Evolutionary conservation across 768 basidiomycete species (phyloP), one percentile per base, ranked within the genome.

Genomic region (Trametes cinnabarina): DNA sequence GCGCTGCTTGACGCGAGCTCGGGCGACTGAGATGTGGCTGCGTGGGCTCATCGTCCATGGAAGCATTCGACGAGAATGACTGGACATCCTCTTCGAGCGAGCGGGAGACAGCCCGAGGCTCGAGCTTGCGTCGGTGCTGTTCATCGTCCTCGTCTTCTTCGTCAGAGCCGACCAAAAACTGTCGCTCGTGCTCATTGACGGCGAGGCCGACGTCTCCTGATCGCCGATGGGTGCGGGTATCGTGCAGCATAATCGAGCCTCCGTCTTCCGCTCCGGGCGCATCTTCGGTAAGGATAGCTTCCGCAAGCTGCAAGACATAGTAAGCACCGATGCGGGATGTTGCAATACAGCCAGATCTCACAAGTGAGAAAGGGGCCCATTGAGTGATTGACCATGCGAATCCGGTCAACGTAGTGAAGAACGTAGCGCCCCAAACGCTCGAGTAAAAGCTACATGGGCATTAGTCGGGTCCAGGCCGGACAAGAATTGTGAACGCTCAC

Each of bases 321-420:
- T 49, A 14, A 39, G 42, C 17, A n/a, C 19, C 20, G 10, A 3
- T 17, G 5, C 11, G 23, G 30, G n/a, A 8, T 3, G 6, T 42
- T 14, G 37, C 25, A 53, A 56, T 14, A n/a, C 15, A 28, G 20
- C 37, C 20, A 2, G 17, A 1, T 74, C 84, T 46, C 62, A 95
- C 92, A 67, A 98, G 72, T 0, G 93, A 85, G 72, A 92, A 96
- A 3, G 95, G 95, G 3, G 87, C 93, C 96, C 95, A 98, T 71
- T 89, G 88, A 0, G 87, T 83, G 50, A 98, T 80, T 5, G 94
- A 93, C 92, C 90, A 97, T n/a, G 90, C 88, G 65, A 97, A 88
- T 0, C 96, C 96, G 7, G 87, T 87, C 12, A 90, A 63, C 8
- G 87, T 82, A 49, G 97, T 83, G 58, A 98, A 79, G 12, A 86